Percentiles rank a stretch among this genome's conserved stretches.
These are phyloP conservation scores for Lasiosphaeria miniovina DNA, from an alignment of 495 filamentous ascomycete genomes.

Conservation along the genomic window DNA sequence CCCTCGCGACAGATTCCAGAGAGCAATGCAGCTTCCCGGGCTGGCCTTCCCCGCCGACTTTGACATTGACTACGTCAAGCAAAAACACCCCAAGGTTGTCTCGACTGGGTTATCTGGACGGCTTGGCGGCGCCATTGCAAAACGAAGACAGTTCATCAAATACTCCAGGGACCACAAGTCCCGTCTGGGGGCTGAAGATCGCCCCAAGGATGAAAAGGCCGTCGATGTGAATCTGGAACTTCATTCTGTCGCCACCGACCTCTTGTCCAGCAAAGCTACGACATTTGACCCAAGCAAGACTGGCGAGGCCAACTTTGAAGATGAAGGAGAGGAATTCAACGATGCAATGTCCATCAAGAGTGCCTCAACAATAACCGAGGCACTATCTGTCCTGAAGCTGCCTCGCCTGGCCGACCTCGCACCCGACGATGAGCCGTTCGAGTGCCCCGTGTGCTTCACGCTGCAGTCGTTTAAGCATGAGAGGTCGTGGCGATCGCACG, in stretches of 20 bases:
- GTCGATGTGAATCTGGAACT: not conserved
- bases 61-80: conserved; percentile 9
- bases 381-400: conserved; percentile 9
- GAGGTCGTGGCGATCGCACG: conserved; percentile 20
- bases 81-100: conserved; percentile 6
- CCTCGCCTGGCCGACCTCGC: conserved; percentile 14
- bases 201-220: not conserved
- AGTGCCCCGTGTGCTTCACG: conserved; percentile 35
- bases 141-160: conserved; percentile 32
- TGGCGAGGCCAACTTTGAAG: not conserved
- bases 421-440: conserved; percentile 14
- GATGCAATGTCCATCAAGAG: conserved; percentile 5
- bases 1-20: conserved; percentile 7
- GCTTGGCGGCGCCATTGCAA: conserved; percentile 30
- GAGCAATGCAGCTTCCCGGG: not conserved
- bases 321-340: conserved; percentile 5
- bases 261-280: conserved; percentile 17
- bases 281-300: not conserved
- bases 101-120: conserved; percentile 17
- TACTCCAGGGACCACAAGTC: conserved; percentile 31
- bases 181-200: conserved; percentile 7
- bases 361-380: conserved; percentile 8
- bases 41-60: not conserved
- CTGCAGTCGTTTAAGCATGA: conserved; percentile 21
- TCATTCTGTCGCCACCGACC: not conserved